These are phyloP conservation scores for Penicillium sp. DNA, from an alignment of 2,329 filamentous ascomycete species.

Conservation along the genomic window DNA sequence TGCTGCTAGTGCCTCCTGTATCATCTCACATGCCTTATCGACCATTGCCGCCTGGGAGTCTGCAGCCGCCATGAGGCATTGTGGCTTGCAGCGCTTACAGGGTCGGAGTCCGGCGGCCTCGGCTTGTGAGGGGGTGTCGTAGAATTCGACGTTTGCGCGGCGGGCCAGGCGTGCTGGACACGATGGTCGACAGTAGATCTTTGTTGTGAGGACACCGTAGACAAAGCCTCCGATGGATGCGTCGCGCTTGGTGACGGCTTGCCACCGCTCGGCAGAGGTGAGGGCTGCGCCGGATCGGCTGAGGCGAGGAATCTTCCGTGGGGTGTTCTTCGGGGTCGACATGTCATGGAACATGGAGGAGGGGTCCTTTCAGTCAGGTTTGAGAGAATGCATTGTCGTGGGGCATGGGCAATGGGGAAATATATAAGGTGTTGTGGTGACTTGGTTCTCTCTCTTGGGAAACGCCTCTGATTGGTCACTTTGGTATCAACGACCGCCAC, in stretches of 20 bases:
- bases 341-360: not conserved
- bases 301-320: slow-evolving; percentile 27
- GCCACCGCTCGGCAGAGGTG: slow-evolving; percentile 39
- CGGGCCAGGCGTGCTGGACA: slow-evolving; percentile 58
- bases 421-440: not conserved
- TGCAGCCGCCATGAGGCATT: slow-evolving; percentile 22
- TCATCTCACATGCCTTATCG: slow-evolving; percentile 33
- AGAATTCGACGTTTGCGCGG: slow-evolving; percentile 57
- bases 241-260: slow-evolving; percentile 48
- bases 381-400: not conserved
- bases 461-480: slow-evolving; percentile 34
- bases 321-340: slow-evolving; percentile 8
- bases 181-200: slow-evolving; percentile 57
- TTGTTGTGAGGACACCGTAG: slow-evolving; percentile 57
- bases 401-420: not conserved
- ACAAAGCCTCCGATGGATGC: slow-evolving; percentile 50
- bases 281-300: slow-evolving; percentile 10
- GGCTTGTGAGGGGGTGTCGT: slow-evolving; percentile 48
- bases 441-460: not conserved
- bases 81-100: slow-evolving; percentile 57
- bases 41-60: slow-evolving; percentile 31
- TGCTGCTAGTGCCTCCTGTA: slow-evolving; percentile 22
- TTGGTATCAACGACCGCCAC: slow-evolving; percentile 26
- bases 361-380: not conserved
- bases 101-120: slow-evolving; percentile 52